Evolutionary conservation across 2,329 filamentous ascomycete species (phyloP).

Genomic region (Xylariaceae sp.): DNA sequence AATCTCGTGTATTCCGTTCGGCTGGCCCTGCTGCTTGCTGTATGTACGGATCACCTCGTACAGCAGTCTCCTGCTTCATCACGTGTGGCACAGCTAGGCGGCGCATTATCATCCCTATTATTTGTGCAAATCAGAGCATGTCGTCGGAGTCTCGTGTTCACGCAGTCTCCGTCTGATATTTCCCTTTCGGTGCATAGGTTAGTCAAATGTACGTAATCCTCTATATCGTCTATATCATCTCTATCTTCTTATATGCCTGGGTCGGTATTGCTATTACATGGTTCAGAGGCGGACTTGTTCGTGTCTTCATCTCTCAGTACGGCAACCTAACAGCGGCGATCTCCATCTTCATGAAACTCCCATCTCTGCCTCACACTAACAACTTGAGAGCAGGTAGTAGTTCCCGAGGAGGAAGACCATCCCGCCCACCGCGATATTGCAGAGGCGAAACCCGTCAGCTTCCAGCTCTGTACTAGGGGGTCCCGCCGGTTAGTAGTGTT

Average conservation of each 20-base stretch:
- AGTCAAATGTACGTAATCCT: neutral
- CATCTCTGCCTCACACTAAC: neutral
- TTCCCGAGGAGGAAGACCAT: neutral
- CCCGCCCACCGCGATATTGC: neutral
- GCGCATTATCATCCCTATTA: neutral
- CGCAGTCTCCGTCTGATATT: neutral
- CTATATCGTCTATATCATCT: neutral
- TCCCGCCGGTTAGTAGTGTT: neutral
- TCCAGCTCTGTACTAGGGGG: neutral
- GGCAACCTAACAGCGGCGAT: neutral
- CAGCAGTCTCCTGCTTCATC: neutral
- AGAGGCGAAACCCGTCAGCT: neutral
- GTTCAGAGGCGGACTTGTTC: too few species aligned
- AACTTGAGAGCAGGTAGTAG: neutral
- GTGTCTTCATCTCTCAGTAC: neutral
- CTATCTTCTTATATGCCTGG: too few species aligned
- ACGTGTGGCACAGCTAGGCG: conserved; percentile 2
- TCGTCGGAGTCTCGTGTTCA: conserved; percentile 2
- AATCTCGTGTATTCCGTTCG: too few species aligned
- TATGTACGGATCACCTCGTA: neutral
- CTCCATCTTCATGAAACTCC: neutral
- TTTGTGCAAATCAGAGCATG: neutral
- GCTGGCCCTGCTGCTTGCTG: too few species aligned
- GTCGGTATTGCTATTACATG: too few species aligned
- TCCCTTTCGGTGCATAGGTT: neutral